Percentiles rank a stretch among this genome's conserved stretches.
Conservation (phyloP, 352 stramenopile species). For the Peronospora farinosa region DNA sequence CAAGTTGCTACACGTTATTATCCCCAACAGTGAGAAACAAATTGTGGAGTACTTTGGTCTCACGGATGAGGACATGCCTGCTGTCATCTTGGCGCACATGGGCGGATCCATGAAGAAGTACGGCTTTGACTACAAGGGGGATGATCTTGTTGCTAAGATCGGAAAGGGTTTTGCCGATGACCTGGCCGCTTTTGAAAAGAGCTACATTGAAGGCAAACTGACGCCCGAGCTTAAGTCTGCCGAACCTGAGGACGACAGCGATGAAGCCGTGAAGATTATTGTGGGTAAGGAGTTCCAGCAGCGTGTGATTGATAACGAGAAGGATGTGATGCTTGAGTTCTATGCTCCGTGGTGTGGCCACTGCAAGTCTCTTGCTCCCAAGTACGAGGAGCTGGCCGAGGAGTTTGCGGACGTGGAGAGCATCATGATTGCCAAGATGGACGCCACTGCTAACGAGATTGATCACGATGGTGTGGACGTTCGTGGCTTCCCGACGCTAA, state of each 20-base stretch:
- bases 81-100: conserved; percentile 89
- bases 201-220: conserved; percentile 83
- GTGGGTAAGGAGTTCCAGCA: conserved; percentile 89
- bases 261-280: conserved; percentile 88
- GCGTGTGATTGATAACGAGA: conserved; percentile 82
- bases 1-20: conserved; percentile 86
- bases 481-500: conserved; percentile 91
- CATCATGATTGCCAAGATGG: conserved; percentile 94
- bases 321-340: conserved; percentile 90
- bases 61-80: conserved; percentile 78
- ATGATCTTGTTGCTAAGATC: conserved; percentile 71
- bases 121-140: conserved; percentile 64
- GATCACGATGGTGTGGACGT: conserved; percentile 87
- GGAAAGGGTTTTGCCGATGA: conserved; percentile 38
- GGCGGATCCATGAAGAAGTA: conserved; percentile 91
- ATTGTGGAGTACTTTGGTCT: conserved; percentile 93
- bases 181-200: conserved; percentile 68
- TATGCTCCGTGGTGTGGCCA: conserved; percentile 90
- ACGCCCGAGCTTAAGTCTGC: conserved; percentile 91
- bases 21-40: conserved; percentile 82
- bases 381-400: conserved; percentile 88
- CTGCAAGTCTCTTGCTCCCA: conserved; percentile 88
- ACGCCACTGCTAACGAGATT: conserved; percentile 93
- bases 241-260: conserved; percentile 80
- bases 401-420: conserved; percentile 85